These are phyloP conservation scores for Nissolia schottii DNA, from an alignment of 306 rosid genomes.

Conservation along the genomic window DNA sequence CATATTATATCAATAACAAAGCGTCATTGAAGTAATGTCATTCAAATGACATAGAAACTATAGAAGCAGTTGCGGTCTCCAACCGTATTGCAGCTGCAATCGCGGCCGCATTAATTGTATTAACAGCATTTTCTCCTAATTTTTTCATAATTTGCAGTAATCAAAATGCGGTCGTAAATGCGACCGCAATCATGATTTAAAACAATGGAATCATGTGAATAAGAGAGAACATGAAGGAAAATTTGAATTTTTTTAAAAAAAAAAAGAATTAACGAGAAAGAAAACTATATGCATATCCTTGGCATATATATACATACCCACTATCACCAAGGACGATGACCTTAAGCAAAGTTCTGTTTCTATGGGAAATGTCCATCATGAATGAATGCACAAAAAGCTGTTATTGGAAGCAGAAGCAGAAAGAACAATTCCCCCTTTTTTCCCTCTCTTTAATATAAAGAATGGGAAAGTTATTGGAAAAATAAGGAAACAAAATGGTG, in stretches of 20 bases:
- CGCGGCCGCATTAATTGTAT: no score
- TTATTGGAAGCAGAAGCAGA: not conserved
- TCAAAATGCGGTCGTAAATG: no score
- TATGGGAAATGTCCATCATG: constrained; percentile 51
- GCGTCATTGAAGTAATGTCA: not conserved
- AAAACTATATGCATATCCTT: not conserved
- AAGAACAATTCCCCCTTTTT: not conserved
- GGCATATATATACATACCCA: no score
- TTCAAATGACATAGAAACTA: not conserved
- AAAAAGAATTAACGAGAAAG: not conserved
- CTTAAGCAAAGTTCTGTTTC: constrained; percentile 69
- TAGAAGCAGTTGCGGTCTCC: no score
- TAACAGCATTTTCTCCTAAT: no score
- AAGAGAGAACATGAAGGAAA: not conserved
- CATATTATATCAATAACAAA: not conserved
- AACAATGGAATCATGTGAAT: not conserved
- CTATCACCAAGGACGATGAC: constrained; percentile 91
- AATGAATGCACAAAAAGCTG: constrained; percentile 2
- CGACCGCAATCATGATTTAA: no score
- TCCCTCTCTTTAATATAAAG: not conserved
- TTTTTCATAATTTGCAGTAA: not conserved
- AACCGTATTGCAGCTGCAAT: no score
- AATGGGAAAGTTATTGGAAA: not conserved
- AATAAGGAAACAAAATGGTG: not conserved
- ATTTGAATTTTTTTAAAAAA: not conserved